Percentiles rank a stretch among this genome's conserved stretches.
Conservation (phyloP, 495 filamentous ascomycete species). For the Penicillium dipodomyicola region DNA sequence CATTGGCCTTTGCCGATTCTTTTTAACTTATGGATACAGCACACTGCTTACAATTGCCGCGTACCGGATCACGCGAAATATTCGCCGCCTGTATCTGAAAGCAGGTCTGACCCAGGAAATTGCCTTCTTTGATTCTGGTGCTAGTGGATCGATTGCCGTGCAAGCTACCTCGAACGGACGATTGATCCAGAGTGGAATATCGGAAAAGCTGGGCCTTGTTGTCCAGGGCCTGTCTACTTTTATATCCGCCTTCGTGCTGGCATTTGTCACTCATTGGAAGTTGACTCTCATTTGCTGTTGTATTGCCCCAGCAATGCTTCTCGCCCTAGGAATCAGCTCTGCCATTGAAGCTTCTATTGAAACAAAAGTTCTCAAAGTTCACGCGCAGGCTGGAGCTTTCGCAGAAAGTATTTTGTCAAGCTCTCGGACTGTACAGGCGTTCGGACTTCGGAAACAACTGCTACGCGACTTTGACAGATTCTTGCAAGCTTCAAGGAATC, state of each 20-base stretch:
- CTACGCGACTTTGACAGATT: constrained; percentile 58
- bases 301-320: constrained; percentile 58
- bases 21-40: constrained; percentile 28
- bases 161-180: constrained; percentile 72
- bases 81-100: constrained; percentile 67
- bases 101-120: constrained; percentile 78
- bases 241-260: constrained; percentile 70
- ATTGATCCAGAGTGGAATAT: constrained; percentile 70
- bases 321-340: constrained; percentile 52
- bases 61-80: constrained; percentile 70
- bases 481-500: constrained; percentile 58
- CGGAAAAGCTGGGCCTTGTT: constrained; percentile 68
- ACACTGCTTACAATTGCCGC: constrained; percentile 31
- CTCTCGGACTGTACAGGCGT: constrained; percentile 74
- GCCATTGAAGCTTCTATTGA: constrained; percentile 49
- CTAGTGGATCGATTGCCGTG: constrained; percentile 76
- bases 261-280: constrained; percentile 73
- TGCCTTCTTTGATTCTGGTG: constrained; percentile 75
- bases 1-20: constrained; percentile 30
- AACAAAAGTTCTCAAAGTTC: constrained; percentile 62
- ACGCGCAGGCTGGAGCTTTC: constrained; percentile 70
- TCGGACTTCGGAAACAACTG: constrained; percentile 73
- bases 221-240: constrained; percentile 66
- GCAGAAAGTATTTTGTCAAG: constrained; percentile 82
- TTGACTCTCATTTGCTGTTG: constrained; percentile 68